Evolutionary conservation across 75 land plant species (phyloP), one percentile per base, ranked within the genome.

Genomic region (Adiantum capillusveneris): DNA sequence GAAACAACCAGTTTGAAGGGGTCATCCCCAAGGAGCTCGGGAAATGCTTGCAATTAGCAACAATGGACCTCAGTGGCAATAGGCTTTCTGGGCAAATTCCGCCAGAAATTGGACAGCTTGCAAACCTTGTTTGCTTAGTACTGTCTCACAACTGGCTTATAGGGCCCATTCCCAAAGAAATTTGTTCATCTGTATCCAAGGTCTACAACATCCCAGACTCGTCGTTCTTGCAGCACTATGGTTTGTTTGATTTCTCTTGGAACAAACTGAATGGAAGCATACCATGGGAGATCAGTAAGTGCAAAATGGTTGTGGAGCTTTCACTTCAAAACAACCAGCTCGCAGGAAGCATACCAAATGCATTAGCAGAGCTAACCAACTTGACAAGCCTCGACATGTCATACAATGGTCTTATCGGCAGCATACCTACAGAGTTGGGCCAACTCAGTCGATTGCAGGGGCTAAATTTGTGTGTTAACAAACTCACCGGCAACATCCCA

Each of bases 301-400:
- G 87, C 68, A 12, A 58, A 16, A 83, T 80, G 60, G 52, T 80
- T 30, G 83, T 77, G 52, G 79, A 83, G 72, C 71, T 86, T 17
- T 17, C 50, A 6, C 51, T 90, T 13, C 57, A 62, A 44, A 71
- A 81, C 16, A 88, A 88, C 65, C 61, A 31, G 48, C 77, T 88
- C 43, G 63, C 56, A 7, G 90, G 94, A 20, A 25, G 44, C 37
- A 56, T 88, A n/a, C 93, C 93, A 17, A 31, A 22, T 2, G 79
- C 72, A 57, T 65, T 87, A 26, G 46, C 70, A 6, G 31, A 58
- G 24, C 64, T 87, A 12, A 62, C 65, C 1, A 81, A 87, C 60
- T 63, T 87, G 41, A 81, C 88, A 17, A 42, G 61, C 0, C 55
- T 81, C 11, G 77, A 81, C 37, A 71, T 73, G 12, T 68, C 81